Evolutionary conservation across 164 flowering plant genomes (phyloP).

Genomic region (Hamamelis virginiana): DNA sequence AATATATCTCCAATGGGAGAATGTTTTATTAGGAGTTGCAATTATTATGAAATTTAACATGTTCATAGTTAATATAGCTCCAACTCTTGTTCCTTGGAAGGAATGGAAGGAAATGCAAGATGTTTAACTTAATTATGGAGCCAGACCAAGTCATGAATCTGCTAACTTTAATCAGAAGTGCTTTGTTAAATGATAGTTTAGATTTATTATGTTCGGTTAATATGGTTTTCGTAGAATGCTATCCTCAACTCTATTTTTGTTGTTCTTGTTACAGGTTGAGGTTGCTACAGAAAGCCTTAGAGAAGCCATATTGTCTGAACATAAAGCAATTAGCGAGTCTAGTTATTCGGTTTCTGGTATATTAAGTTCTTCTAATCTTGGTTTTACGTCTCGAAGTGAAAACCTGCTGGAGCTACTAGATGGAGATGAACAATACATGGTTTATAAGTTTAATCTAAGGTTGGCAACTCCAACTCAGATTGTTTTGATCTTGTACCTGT

Average conservation of each 20-base stretch:
- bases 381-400: slow-evolving; percentile 48
- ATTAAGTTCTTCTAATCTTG: slow-evolving; percentile 59
- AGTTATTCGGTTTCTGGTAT: slow-evolving; percentile 72
- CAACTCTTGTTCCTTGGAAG: no score
- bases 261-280: slow-evolving; percentile 39
- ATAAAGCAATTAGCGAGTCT: slow-evolving; percentile 38
- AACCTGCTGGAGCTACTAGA: slow-evolving; percentile 60
- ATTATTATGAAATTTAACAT: background rate
- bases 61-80: background rate
- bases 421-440: slow-evolving; percentile 32
- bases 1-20: background rate
- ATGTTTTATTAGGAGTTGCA: background rate
- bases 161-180: background rate
- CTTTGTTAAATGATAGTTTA: background rate
- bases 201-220: background rate
- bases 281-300: slow-evolving; percentile 45
- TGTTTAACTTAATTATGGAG: background rate
- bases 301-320: slow-evolving; percentile 51
- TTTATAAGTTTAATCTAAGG: slow-evolving; percentile 69
- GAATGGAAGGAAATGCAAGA: no score
- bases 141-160: background rate
- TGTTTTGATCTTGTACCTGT: background rate
- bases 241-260: background rate
- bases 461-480: slow-evolving; percentile 20
- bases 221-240: background rate